Conservation (phyloP, 495 filamentous ascomycete genomes). For the Annulohypoxylon stygium region DNA sequence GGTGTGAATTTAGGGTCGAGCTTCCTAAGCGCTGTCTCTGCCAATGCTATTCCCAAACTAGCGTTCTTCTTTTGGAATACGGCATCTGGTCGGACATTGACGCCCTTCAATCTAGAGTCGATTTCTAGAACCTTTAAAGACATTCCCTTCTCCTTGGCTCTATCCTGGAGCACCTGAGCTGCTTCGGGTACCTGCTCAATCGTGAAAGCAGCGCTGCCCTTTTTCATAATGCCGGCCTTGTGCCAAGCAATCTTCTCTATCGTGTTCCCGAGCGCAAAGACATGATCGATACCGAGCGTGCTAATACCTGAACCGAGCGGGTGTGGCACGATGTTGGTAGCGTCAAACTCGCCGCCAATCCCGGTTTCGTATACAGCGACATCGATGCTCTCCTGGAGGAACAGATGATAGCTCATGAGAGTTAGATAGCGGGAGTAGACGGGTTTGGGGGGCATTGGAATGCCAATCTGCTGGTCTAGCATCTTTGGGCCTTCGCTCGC, state of each 20-base stretch:
- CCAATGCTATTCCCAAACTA: conserved; percentile 81
- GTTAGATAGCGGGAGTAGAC: conserved; percentile 93
- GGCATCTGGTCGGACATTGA: conserved; percentile 82
- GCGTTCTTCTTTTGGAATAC: conserved; percentile 91
- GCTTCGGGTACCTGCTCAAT: conserved; percentile 77
- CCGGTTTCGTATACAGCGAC: conserved; percentile 92
- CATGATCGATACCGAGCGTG: conserved; percentile 92
- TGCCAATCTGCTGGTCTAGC: conserved; percentile 45
- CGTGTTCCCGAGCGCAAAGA: conserved; percentile 80
- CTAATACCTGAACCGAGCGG: conserved; percentile 83
- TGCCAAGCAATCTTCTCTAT: conserved; percentile 97
- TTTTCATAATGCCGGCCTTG: conserved; percentile 93
- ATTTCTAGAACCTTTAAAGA: conserved; percentile 70
- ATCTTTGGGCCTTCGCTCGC: conserved; percentile 39
- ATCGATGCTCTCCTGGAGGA: conserved; percentile 82
- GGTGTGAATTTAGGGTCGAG: conserved; percentile 55
- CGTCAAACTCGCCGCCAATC: conserved; percentile 92
- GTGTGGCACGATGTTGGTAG: conserved; percentile 86
- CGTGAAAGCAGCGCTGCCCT: conserved; percentile 75
- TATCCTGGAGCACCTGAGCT: conserved; percentile 73
- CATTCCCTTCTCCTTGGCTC: conserved; percentile 76
- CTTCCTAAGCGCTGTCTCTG: conserved; percentile 68
- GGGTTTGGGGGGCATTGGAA: conserved; percentile 70
- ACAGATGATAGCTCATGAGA: conserved; percentile 89
- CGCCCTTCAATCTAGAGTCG: conserved; percentile 71